Percentiles rank a stretch among this genome's conserved stretches.
phyloP scores from a whole-genome alignment of 2,329 filamentous ascomycete species.

The Monosporascus cannonballus region DNA sequence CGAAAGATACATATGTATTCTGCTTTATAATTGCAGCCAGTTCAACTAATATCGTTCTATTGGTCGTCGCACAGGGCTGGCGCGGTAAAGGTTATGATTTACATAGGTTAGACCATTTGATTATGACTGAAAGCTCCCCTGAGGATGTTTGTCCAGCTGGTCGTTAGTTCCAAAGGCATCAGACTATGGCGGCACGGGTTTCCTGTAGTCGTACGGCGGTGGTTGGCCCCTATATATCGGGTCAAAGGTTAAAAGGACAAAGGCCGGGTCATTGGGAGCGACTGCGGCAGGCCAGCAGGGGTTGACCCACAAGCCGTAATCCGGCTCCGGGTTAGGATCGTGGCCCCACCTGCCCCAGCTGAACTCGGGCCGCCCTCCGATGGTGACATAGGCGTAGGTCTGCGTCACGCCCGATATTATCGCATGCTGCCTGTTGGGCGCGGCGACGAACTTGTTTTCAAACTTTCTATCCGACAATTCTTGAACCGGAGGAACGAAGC shows the following conservation, averaged over 20 bases:
- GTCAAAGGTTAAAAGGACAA: constrained; percentile 14
- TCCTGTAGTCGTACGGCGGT: constrained; percentile 3
- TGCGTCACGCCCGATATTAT: not conserved
- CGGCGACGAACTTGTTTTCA: not conserved
- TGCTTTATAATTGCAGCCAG: too few relatives aligned
- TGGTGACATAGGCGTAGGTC: constrained; percentile 1
- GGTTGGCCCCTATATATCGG: constrained; percentile 9
- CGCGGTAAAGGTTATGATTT: too few relatives aligned
- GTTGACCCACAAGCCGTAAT: constrained; percentile 15
- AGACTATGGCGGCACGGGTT: too few relatives aligned
- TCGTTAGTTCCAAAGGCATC: too few relatives aligned
- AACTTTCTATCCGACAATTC: constrained; percentile 2
- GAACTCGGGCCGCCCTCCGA: constrained; percentile 6
- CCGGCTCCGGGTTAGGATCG: not conserved
- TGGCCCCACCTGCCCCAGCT: constrained; percentile 1
- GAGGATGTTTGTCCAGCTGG: too few relatives aligned
- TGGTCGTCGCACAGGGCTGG: too few relatives aligned
- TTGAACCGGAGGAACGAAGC: constrained; percentile 1
- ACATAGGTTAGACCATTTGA: too few relatives aligned
- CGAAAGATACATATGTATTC: constrained; percentile 1
- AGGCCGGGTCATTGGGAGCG: constrained; percentile 13
- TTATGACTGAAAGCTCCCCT: too few relatives aligned
- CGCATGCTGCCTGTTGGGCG: not conserved
- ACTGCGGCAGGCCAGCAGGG: constrained; percentile 14
- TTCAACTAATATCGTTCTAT: too few relatives aligned